These are phyloP conservation scores for Puccinia novopanici DNA, from an alignment of 1,284 basidiomycete species.

Conservation along the genomic window DNA sequence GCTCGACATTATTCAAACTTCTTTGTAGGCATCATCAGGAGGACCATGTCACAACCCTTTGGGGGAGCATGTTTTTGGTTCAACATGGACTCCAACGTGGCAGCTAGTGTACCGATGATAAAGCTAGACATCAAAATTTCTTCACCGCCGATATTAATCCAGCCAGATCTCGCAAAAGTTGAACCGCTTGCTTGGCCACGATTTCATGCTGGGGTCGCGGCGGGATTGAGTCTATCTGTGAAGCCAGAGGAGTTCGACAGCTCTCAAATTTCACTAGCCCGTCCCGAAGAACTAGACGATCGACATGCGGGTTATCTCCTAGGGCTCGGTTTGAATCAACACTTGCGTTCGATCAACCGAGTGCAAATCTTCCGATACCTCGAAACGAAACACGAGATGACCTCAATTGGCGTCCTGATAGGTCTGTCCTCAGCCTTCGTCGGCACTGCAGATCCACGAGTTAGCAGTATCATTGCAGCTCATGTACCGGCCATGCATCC, in stretches of 20 bases:
- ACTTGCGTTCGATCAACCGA: slow-evolving; percentile 80
- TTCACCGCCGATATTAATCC: slow-evolving; percentile 68
- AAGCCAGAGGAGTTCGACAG: slow-evolving; percentile 77
- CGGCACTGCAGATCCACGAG: slow-evolving; percentile 80
- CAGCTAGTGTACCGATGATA: slow-evolving; percentile 58
- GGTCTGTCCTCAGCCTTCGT: slow-evolving; percentile 87
- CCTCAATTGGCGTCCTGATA: slow-evolving; percentile 86
- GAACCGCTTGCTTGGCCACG: slow-evolving; percentile 87
- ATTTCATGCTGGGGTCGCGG: slow-evolving; percentile 95
- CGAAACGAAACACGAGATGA: slow-evolving; percentile 90
- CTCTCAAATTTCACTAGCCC: slow-evolving; percentile 91
- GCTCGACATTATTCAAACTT: slow-evolving; percentile 51
- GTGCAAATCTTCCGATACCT: slow-evolving; percentile 83
- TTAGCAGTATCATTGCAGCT: slow-evolving; percentile 86
- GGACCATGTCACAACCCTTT: slow-evolving; percentile 53
- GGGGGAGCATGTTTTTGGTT: slow-evolving; percentile 51
- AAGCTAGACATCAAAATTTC: slow-evolving; percentile 75
- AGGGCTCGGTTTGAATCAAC: slow-evolving; percentile 87
- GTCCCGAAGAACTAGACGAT: slow-evolving; percentile 76
- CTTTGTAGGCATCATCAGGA: slow-evolving; percentile 53
- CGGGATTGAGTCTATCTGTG: slow-evolving; percentile 78
- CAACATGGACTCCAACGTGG: slow-evolving; percentile 36
- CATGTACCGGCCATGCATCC: slow-evolving; percentile 91
- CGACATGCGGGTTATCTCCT: slow-evolving; percentile 93
- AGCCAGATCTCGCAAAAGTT: slow-evolving; percentile 67